phyloP scores from a whole-genome alignment of 176 grass and related monocot species.

The Rhipidocladum racemiflorum region DNA sequence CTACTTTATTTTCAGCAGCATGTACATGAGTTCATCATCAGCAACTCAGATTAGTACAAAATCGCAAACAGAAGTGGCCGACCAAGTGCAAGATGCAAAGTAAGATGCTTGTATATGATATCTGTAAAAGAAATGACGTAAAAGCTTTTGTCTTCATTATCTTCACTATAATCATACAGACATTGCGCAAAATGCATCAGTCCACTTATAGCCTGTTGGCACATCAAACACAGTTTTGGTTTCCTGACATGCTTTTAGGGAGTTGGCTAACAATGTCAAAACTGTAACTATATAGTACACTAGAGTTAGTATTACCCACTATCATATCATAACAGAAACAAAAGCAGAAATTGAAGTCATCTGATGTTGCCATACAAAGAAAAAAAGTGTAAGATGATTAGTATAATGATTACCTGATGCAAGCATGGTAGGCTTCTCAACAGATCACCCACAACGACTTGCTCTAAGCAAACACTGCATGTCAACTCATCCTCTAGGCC shows the following conservation, averaged over 20 bases:
- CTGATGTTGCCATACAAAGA: neutral
- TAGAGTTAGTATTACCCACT: neutral
- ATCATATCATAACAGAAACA: neutral
- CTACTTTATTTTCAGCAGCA: neutral
- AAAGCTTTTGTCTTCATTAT: neutral
- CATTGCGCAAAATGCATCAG: neutral
- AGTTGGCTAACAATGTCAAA: neutral
- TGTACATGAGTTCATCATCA: neutral
- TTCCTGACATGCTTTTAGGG: neutral
- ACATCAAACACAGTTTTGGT: neutral
- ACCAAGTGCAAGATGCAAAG: neutral
- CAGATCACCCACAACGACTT: constrained; percentile 71
- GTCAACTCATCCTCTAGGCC: constrained; percentile 69
- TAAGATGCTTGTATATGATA: constrained; percentile 10
- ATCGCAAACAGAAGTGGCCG: neutral
- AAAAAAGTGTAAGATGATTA: constrained; percentile 32
- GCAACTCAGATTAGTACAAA: constrained; percentile 1
- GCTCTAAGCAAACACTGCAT: constrained; percentile 96
- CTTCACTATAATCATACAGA: neutral
- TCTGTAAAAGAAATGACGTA: neutral
- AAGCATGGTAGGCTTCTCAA: constrained; percentile 91
- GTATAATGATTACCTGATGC: constrained; percentile 67
- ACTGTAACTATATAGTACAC: neutral
- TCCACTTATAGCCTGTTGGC: neutral
- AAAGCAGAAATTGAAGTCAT: neutral